Evolutionary conservation across 2,329 filamentous ascomycete species (phyloP).

Genomic region (Pseudogymnoascus sp.): DNA sequence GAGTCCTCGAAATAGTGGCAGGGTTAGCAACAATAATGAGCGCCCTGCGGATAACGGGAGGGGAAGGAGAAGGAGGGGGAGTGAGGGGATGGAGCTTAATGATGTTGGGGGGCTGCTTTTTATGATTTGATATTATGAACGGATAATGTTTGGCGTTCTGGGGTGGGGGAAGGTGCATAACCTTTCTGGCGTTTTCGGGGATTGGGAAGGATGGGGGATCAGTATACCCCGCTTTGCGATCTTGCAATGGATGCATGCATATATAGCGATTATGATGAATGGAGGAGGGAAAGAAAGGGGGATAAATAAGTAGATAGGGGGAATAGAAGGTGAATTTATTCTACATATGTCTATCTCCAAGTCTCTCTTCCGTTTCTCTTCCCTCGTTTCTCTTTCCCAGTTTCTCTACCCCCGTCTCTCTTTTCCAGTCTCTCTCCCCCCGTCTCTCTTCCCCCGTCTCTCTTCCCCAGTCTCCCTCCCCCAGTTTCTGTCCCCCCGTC

Average conservation of each 20-base stretch:
- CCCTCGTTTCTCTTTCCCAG: no score
- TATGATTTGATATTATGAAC: background rate
- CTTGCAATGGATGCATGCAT: slow-evolving; percentile 3
- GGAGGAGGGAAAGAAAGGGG: background rate
- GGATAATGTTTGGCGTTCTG: background rate
- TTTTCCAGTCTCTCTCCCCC: no score
- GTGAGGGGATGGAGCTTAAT: slow-evolving; percentile 4
- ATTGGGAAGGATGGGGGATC: background rate
- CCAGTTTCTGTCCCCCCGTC: no score
- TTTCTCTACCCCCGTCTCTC: no score
- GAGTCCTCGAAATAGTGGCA: background rate
- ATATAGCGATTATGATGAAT: background rate
- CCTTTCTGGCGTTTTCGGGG: background rate
- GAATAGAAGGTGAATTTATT: background rate
- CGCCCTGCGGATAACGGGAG: background rate
- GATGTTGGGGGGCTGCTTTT: background rate
- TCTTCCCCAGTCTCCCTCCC: no score
- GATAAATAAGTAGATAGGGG: background rate
- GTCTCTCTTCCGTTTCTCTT: no score
- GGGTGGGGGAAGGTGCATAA: background rate
- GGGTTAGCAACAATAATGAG: background rate
- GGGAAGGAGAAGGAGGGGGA: background rate
- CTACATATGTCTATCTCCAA: no score
- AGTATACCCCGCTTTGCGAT: background rate
- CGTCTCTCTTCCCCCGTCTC: no score